phyloP scores from a whole-genome alignment of 1,284 basidiomycete genomes.

The Fomitopsis palustris region DNA sequence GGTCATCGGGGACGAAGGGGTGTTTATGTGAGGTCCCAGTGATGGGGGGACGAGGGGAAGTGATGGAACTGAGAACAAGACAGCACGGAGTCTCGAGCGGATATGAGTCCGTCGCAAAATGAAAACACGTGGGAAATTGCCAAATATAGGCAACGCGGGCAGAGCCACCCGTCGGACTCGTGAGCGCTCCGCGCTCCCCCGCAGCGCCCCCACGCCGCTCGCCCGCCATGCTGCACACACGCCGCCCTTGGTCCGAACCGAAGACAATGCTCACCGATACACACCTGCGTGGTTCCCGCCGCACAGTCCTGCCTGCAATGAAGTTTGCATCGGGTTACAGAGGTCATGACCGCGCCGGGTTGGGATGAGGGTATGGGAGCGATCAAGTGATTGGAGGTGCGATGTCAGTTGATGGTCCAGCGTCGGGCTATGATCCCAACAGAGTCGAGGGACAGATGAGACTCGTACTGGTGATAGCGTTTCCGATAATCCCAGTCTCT shows the following conservation, averaged over 20 bases:
- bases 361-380: not conserved
- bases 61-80: conserved; percentile 23
- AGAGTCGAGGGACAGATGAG: not conserved
- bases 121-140: conserved; percentile 15
- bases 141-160: conserved; percentile 8
- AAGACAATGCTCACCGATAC: conserved; percentile 1
- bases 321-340: not conserved
- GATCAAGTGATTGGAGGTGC: conserved; percentile 8
- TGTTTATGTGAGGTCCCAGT: conserved; percentile 11
- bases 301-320: not conserved
- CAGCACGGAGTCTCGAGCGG: conserved; percentile 11
- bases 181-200: conserved; percentile 8
- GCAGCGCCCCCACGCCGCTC: conserved; percentile 9
- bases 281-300: not conserved
- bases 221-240: conserved; percentile 17
- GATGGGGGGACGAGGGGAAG: conserved; percentile 13
- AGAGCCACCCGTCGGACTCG: conserved; percentile 12
- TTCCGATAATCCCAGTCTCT: not conserved
- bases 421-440: not conserved
- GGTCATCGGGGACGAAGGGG: conserved; percentile 20
- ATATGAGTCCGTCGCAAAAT: conserved; percentile 15
- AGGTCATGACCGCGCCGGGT: not conserved
- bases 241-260: conserved; percentile 20
- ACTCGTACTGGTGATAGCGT: not conserved
- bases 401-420: conserved; percentile 9